phyloP scores from a whole-genome alignment of 345 rosid genomes.

The Moringa oleifera region DNA sequence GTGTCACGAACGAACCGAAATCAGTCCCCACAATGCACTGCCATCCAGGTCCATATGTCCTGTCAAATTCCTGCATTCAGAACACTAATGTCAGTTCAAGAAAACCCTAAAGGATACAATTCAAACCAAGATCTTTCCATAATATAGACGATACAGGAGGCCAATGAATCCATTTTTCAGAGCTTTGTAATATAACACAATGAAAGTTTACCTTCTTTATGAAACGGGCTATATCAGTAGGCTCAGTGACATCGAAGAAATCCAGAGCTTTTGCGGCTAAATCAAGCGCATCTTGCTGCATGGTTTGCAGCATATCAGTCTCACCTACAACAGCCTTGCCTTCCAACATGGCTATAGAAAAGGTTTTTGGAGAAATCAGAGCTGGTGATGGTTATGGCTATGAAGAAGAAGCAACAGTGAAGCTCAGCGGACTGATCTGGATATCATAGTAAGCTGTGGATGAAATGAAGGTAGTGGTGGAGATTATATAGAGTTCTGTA shows the following conservation, averaged over 20 bases:
- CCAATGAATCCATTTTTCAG: no score
- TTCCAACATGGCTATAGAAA: conserved; percentile 51
- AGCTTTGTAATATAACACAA: no score
- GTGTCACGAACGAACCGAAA: conserved; percentile 69
- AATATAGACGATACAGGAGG: no score
- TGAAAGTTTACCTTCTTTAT: conserved; percentile 83
- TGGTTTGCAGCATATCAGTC: conserved; percentile 73
- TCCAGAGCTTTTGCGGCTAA: conserved; percentile 80
- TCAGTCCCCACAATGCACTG: conserved; percentile 67
- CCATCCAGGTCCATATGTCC: conserved; percentile 49
- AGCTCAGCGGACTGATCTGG: not conserved
- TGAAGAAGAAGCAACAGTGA: not conserved
- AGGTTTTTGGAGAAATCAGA: not conserved
- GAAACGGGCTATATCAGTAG: conserved; percentile 67
- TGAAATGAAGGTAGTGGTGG: not conserved
- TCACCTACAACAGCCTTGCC: conserved; percentile 80
- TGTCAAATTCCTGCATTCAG: conserved; percentile 55
- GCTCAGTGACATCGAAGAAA: conserved; percentile 61
- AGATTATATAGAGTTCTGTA: not conserved
- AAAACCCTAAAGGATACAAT: not conserved
- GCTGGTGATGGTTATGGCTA: not conserved
- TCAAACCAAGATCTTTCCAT: no score
- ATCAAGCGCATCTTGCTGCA: conserved; percentile 67
- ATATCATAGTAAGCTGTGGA: not conserved
- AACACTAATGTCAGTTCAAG: not conserved